Evolutionary conservation across 192 early-diverging fungal species (phyloP), one percentile per base, ranked within the genome.

Genomic region (Phlyctochytrium planicorne): DNA sequence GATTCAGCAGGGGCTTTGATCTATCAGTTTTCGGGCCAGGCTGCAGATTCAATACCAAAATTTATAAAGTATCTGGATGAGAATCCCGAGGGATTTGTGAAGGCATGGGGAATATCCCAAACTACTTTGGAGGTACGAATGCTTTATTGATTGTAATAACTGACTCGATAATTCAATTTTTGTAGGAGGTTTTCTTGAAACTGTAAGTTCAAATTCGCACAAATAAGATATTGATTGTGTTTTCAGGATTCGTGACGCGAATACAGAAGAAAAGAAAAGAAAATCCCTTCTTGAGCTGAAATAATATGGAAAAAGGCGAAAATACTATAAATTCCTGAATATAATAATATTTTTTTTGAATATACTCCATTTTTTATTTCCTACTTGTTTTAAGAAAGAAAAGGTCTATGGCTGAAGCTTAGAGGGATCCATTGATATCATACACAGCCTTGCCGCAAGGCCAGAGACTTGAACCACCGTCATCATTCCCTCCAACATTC

Each of bases 401-500:
- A 47, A 47, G 40, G 6, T 14, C 20, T 20, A 47, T 14, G 40
- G 40, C 40, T 6, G 6, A 47, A 47, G 40, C 40, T 14, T 6
- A 6, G 10, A 14, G 10, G 40, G 40, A 47, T 47, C 40, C 67
- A 74, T 74, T 23, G 34, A 53, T 16, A 62, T 27, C 52, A 68
- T 76, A 59, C 79, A 83, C 23, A 87, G 70, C 53, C 89, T 82
- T 3, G 90, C 89, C 0, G 91, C 84, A 60, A 98, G 74, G 12
- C 91, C 95, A 24, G 88, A 82, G 14, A 98, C 78, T 76, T 97
- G 97, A n/a, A 96, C 79, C 12, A 94, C 71, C 14, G 86, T 86
- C 36, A 88, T 86, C 35, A 90, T 85, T 25, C 97, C 97, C 56
- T 97, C 94, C 36, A 96, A 71, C 63, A 96, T 89, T 70, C 86